These are phyloP conservation scores for Aspergillus quadrilineatus DNA, from an alignment of 2,329 filamentous ascomycete genomes.

Conservation along the genomic window DNA sequence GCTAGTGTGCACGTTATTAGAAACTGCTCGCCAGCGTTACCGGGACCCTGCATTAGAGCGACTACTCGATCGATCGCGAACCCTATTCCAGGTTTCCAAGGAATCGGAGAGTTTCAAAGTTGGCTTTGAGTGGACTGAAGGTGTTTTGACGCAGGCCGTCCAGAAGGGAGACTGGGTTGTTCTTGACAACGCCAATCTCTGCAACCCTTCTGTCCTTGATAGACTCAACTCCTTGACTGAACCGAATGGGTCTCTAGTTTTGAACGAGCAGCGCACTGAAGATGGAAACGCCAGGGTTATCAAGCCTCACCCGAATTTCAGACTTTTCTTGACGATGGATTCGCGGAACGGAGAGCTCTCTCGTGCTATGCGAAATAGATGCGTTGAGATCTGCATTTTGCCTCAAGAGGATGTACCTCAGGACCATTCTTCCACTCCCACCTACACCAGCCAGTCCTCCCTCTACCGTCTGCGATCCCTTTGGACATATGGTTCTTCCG, in stretches of 20 bases:
- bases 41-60: slow-evolving; percentile 48
- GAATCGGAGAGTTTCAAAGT: slow-evolving; percentile 63
- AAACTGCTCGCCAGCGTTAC: slow-evolving; percentile 42
- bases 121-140: slow-evolving; percentile 94
- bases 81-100: slow-evolving; percentile 54
- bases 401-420: slow-evolving; percentile 33
- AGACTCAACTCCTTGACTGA: slow-evolving; percentile 92
- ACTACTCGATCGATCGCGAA: slow-evolving; percentile 51
- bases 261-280: slow-evolving; percentile 87
- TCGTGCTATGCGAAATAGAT: slow-evolving; percentile 92
- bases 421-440: slow-evolving; percentile 25
- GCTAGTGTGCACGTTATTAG: slow-evolving; percentile 31
- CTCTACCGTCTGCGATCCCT: slow-evolving; percentile 41
- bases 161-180: slow-evolving; percentile 88
- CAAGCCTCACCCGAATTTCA: slow-evolving; percentile 78
- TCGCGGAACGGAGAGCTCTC: slow-evolving; percentile 90
- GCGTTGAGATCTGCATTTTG: slow-evolving; percentile 81
- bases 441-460: slow-evolving; percentile 40
- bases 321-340: slow-evolving; percentile 92
- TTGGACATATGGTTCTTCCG: slow-evolving; percentile 25
- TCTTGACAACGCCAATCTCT: slow-evolving; percentile 95
- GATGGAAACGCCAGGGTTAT: slow-evolving; percentile 80
- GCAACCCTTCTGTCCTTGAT: slow-evolving; percentile 91
- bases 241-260: slow-evolving; percentile 79
- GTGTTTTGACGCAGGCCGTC: slow-evolving; percentile 83